Conservation (phyloP, 257 asterid species). For the Eustoma russellianum region DNA sequence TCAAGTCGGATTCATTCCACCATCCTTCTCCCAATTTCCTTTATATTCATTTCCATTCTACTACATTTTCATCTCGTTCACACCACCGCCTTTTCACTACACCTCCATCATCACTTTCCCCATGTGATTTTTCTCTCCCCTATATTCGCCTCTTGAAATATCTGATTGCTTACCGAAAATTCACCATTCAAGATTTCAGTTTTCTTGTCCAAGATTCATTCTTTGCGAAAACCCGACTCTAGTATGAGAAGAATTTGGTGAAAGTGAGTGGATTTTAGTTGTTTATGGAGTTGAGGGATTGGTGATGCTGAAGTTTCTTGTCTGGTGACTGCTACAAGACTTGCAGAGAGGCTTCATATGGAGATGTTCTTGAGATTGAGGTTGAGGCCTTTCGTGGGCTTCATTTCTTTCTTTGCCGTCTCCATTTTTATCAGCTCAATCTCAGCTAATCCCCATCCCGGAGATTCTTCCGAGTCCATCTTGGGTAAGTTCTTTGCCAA, state of each 20-base stretch:
- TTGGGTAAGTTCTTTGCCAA: conserved; percentile 33
- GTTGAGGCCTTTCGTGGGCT: conserved; percentile 21
- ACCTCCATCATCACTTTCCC: conserved; percentile 16
- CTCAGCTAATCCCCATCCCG: conserved; percentile 27
- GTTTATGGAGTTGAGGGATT: conserved; percentile 14
- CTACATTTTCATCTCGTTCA: conserved; percentile 14
- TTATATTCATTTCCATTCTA: conserved; percentile 4
- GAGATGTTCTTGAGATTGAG: conserved; percentile 16
- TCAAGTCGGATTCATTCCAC: conserved; percentile 11
- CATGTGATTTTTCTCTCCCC: conserved; percentile 17
- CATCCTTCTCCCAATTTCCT: not conserved
- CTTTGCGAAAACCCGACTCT: not conserved
- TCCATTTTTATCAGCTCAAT: conserved; percentile 31
- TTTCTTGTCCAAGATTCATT: conserved; percentile 6
- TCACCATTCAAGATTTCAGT: conserved; percentile 2
- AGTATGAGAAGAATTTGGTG: not conserved
- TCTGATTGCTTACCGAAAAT: conserved; percentile 7
- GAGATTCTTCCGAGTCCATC: conserved; percentile 44
- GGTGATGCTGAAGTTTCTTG: conserved; percentile 19
- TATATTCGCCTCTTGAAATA: conserved; percentile 6
- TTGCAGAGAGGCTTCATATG: conserved; percentile 17
- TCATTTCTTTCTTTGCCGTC: conserved; percentile 21
- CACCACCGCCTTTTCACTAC: conserved; percentile 33
- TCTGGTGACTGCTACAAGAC: conserved; percentile 30
- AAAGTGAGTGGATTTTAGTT: conserved; percentile 7